These are phyloP conservation scores for Eimeria acervulina DNA, from an alignment of 169 alveolate genomes.

Conservation along the genomic window DNA sequence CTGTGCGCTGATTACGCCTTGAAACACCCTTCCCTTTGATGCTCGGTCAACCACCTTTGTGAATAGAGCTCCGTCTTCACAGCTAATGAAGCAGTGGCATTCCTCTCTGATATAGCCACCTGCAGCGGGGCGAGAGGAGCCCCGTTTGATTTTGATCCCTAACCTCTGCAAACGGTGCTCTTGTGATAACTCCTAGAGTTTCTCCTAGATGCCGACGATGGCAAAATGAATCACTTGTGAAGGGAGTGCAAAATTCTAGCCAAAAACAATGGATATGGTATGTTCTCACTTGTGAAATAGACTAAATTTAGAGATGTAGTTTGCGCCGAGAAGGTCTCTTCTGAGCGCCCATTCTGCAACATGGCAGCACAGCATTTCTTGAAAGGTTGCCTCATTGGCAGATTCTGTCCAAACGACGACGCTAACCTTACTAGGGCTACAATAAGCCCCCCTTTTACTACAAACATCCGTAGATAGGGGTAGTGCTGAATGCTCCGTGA, in stretches of 20 bases:
- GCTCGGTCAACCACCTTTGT: neutral
- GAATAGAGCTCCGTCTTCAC: neutral
- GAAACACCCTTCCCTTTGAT: neutral
- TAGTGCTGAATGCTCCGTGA: neutral
- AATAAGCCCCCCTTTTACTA: neutral
- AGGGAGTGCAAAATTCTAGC: neutral
- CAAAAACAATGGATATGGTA: neutral
- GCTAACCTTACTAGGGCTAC: neutral
- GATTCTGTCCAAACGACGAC: neutral
- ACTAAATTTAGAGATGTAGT: neutral
- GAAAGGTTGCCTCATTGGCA: neutral
- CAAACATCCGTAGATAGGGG: neutral
- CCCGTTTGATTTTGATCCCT: neutral
- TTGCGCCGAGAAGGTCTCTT: neutral
- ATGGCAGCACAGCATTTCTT: neutral
- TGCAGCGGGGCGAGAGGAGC: neutral
- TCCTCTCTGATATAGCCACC: neutral
- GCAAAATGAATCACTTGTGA: neutral
- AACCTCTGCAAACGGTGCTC: neutral
- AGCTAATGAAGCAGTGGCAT: neutral
- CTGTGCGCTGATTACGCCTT: neutral
- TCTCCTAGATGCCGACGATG: neutral
- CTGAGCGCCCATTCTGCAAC: neutral
- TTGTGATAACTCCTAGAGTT: neutral
- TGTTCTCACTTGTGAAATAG: neutral